Evolutionary conservation across 192 early-diverging fungal genomes (phyloP).

Genomic region (Coemansia sp.): DNA sequence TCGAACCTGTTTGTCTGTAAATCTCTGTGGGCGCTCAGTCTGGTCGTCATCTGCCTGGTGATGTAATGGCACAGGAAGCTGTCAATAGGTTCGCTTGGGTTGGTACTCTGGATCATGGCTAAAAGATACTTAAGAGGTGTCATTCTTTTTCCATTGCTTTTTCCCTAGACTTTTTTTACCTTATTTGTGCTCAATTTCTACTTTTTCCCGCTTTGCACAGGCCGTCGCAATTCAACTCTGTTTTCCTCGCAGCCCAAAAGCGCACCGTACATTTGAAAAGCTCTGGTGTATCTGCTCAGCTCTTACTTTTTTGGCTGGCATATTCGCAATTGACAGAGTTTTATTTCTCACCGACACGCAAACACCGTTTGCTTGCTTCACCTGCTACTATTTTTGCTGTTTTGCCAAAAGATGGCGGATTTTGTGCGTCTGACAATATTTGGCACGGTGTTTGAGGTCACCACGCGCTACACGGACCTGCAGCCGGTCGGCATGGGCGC

Average conservation of each 20-base stretch:
- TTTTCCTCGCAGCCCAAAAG: neutral
- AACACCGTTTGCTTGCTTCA: too few species aligned
- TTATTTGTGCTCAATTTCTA: too few species aligned
- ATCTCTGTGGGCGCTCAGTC: neutral
- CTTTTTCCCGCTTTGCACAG: too few species aligned
- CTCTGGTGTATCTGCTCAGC: neutral
- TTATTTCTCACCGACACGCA: too few species aligned
- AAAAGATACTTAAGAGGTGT: too few species aligned
- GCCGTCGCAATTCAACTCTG: too few species aligned
- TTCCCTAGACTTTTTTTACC: too few species aligned
- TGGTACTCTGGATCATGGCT: too few species aligned
- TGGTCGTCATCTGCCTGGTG: neutral
- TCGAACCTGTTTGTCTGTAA: neutral
- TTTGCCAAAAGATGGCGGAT: constrained; percentile 58
- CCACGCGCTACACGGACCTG: constrained; percentile 84
- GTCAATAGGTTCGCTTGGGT: too few species aligned
- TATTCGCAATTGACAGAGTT: too few species aligned
- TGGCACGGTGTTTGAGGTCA: constrained; percentile 83
- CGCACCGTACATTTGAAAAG: neutral
- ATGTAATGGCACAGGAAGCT: neutral
- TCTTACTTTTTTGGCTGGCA: neutral
- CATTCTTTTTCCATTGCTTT: too few species aligned
- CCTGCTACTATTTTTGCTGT: constrained; percentile 6
- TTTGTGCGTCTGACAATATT: constrained; percentile 77
- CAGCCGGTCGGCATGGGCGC: constrained; percentile 97